phyloP scores from a whole-genome alignment of 371 early-diverging fungal species.

The Lichtheimia hyalospora region DNA sequence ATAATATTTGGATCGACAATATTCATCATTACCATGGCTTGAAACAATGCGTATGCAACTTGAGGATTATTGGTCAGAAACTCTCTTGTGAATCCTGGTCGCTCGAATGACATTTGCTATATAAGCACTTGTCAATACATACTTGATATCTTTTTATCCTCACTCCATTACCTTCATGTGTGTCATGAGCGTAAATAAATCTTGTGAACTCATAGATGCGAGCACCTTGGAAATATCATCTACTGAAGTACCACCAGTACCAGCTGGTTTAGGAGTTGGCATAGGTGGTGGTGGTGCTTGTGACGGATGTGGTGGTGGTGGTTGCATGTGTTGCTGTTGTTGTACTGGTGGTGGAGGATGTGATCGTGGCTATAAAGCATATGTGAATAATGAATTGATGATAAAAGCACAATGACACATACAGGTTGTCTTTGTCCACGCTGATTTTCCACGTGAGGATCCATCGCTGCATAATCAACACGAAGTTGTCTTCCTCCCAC shows the following conservation, averaged over 20 bases:
- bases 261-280: conserved; percentile 3
- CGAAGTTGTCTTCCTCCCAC: conserved; percentile 79
- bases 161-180: conserved; percentile 69
- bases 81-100: conserved; percentile 70
- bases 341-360: conserved; percentile 27
- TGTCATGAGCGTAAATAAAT: conserved; percentile 72
- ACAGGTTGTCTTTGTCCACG: conserved; percentile 23
- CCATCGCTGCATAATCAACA: conserved; percentile 84
- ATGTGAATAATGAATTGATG: background rate
- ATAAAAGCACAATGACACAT: conserved; percentile 1
- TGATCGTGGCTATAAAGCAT: conserved; percentile 11
- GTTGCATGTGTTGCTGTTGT: conserved; percentile 21
- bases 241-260: conserved; percentile 28
- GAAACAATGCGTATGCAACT: conserved; percentile 85
- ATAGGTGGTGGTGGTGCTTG: conserved; percentile 9
- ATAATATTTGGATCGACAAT: conserved; percentile 78
- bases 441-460: conserved; percentile 30
- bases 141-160: background rate
- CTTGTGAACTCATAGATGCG: conserved; percentile 68
- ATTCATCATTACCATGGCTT: conserved; percentile 81
- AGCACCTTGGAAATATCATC: conserved; percentile 66
- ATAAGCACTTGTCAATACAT: background rate
- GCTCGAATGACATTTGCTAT: conserved; percentile 53
- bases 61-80: conserved; percentile 80
- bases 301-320: conserved; percentile 10